These are phyloP conservation scores for Elongisporangium anandrum DNA, from an alignment of 352 stramenopile genomes.

Conservation along the genomic window DNA sequence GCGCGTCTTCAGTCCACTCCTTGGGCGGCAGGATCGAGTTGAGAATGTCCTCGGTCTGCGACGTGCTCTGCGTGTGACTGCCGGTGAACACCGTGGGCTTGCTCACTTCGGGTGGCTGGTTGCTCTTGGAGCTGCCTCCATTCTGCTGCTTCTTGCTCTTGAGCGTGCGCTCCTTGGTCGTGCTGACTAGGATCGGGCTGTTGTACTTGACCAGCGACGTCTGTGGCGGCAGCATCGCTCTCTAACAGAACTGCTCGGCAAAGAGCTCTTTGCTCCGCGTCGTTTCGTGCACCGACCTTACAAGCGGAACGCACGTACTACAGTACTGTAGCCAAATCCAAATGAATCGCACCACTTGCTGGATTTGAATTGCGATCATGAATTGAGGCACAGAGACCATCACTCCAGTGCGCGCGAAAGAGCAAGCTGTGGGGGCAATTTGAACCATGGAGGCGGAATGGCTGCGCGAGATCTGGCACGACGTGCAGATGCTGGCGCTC, in stretches of 20 bases:
- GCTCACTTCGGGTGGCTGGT: slow-evolving; percentile 4
- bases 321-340: background rate
- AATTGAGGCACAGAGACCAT: background rate
- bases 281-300: background rate
- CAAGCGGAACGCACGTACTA: background rate
- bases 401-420: background rate
- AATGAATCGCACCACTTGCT: background rate
- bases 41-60: slow-evolving; percentile 87
- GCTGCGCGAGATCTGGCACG: slow-evolving; percentile 63
- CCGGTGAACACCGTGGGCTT: slow-evolving; percentile 64
- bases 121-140: slow-evolving; percentile 9
- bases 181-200: slow-evolving; percentile 87
- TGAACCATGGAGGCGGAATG: slow-evolving; percentile 31
- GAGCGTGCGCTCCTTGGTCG: slow-evolving; percentile 78
- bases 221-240: slow-evolving; percentile 78
- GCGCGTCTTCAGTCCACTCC: slow-evolving; percentile 86
- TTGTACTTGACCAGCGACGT: slow-evolving; percentile 91
- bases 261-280: too few species aligned
- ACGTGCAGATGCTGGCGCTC: slow-evolving; percentile 59
- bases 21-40: slow-evolving; percentile 91
- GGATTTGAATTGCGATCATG: background rate
- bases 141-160: slow-evolving; percentile 39
- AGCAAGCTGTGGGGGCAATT: too few species aligned
- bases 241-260: background rate
- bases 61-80: slow-evolving; percentile 47